Conservation (phyloP, 352 stramenopile genomes). For the Thalassiosira oceanica region DNA sequence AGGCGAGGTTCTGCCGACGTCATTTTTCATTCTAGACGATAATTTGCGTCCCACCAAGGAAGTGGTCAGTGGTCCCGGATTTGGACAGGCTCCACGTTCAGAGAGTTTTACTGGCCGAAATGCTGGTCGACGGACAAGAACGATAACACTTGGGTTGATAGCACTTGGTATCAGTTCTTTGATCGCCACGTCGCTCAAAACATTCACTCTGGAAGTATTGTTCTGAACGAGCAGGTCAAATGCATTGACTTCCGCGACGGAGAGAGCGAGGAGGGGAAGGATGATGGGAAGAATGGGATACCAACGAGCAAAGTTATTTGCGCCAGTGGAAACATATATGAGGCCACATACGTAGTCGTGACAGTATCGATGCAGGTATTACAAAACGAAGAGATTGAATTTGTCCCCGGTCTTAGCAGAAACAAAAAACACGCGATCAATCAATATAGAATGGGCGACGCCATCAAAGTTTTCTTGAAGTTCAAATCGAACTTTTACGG, state of each 20-base stretch:
- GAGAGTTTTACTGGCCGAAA: too few species aligned
- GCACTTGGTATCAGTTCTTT: conserved; percentile 20
- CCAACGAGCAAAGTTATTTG: not conserved
- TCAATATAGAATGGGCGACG: not conserved
- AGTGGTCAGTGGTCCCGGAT: too few species aligned
- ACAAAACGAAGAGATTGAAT: conserved; percentile 16
- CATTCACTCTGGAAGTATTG: not conserved
- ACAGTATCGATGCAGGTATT: conserved; percentile 10
- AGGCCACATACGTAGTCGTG: conserved; percentile 2
- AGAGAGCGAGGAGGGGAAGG: not conserved
- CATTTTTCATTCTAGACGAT: too few species aligned
- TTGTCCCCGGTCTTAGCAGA: conserved; percentile 4
- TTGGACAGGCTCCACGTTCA: too few species aligned
- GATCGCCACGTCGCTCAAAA: not conserved
- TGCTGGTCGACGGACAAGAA: too few species aligned
- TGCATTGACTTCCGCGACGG: not conserved
- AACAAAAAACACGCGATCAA: not conserved
- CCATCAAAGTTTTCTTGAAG: conserved; percentile 1
- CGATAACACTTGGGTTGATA: too few species aligned
- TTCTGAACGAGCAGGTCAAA: not conserved
- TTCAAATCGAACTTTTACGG: not conserved
- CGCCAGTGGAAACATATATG: not conserved
- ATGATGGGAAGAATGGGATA: too few species aligned
- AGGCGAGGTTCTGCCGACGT: too few species aligned
- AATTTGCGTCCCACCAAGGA: too few species aligned